Percentiles rank a stretch among this genome's conserved stretches.
Evolutionary conservation across 1,284 basidiomycete species (phyloP).

Genomic region (Sanghuangporus sanghuang): DNA sequence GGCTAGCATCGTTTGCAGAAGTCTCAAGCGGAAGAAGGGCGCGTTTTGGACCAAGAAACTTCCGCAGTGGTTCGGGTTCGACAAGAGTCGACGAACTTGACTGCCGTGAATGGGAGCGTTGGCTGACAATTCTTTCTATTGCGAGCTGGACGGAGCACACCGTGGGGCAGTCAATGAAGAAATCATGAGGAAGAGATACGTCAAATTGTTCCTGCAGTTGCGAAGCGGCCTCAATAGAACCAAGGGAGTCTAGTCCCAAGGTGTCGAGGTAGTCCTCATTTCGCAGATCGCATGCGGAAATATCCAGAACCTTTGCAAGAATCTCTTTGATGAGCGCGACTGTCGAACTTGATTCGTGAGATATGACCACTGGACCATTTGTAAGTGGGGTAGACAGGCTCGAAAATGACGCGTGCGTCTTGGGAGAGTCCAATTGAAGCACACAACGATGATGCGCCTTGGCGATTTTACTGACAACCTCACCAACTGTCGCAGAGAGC

Average conservation of each 20-base stretch:
- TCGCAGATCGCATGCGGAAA: constrained; percentile 34
- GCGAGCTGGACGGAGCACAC: constrained; percentile 7
- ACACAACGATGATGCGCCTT: constrained; percentile 16
- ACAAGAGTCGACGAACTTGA: constrained; percentile 6
- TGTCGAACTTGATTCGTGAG: neutral
- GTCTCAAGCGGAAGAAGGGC: constrained; percentile 38
- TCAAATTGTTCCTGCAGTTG: constrained; percentile 36
- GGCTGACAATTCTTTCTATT: neutral
- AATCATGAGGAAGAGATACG: constrained; percentile 32
- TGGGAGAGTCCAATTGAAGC: neutral
- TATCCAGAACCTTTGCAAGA: constrained; percentile 44
- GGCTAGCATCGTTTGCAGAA: constrained; percentile 24
- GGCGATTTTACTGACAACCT: constrained; percentile 20
- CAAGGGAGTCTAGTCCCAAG: constrained; percentile 57
- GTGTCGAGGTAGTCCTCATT: constrained; percentile 40
- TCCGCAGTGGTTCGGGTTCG: constrained; percentile 13
- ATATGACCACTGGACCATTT: neutral
- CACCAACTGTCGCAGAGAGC: constrained; percentile 33
- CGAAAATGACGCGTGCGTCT: neutral
- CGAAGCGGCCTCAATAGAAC: constrained; percentile 54
- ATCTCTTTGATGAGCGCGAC: constrained; percentile 29
- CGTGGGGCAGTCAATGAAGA: constrained; percentile 9
- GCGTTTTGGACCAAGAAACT: constrained; percentile 25
- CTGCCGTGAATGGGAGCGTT: constrained; percentile 8
- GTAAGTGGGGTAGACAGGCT: neutral